Conservation (phyloP, 805 yeast species). For the Candida boleticola region DNA sequence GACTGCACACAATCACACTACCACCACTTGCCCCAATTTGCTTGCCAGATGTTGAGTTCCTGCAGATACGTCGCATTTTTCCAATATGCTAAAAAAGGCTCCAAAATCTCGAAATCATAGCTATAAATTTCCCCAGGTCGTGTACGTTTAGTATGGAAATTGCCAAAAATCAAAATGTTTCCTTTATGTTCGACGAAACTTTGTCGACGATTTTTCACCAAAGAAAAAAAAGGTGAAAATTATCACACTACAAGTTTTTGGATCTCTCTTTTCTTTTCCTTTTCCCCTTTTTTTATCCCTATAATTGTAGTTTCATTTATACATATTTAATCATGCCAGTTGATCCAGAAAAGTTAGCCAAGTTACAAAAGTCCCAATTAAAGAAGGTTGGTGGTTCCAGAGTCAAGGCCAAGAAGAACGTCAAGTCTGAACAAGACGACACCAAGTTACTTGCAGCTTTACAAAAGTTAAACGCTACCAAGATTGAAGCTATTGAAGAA, state of each 20-base stretch:
- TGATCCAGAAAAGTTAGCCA: constrained; percentile 93
- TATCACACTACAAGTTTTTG: not conserved
- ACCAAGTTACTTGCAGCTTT: constrained; percentile 85
- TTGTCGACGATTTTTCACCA: constrained; percentile 4
- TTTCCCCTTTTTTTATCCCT: not conserved
- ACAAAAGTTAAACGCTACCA: constrained; percentile 85
- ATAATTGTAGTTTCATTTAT: too few species aligned
- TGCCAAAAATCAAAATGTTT: not conserved
- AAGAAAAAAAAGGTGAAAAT: not conserved
- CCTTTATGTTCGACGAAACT: constrained; percentile 1
- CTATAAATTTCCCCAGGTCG: constrained; percentile 5
- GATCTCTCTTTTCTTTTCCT: not conserved
- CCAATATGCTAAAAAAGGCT: too few species aligned
- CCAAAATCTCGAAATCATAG: too few species aligned
- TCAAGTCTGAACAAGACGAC: constrained; percentile 78
- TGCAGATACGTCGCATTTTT: too few species aligned
- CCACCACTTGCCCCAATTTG: too few species aligned
- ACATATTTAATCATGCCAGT: constrained; percentile 69
- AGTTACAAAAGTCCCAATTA: constrained; percentile 81
- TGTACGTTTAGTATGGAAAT: constrained; percentile 5
- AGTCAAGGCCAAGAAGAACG: constrained; percentile 83
- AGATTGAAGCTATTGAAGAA: constrained; percentile 88
- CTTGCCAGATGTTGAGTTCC: too few species aligned
- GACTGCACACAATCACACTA: too few species aligned
- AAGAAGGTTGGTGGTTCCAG: constrained; percentile 82